Percentiles rank a stretch among this genome's conserved stretches.
Evolutionary conservation across 2,329 filamentous ascomycete genomes (phyloP).

Genomic region (Chaetomiaceae sp.): DNA sequence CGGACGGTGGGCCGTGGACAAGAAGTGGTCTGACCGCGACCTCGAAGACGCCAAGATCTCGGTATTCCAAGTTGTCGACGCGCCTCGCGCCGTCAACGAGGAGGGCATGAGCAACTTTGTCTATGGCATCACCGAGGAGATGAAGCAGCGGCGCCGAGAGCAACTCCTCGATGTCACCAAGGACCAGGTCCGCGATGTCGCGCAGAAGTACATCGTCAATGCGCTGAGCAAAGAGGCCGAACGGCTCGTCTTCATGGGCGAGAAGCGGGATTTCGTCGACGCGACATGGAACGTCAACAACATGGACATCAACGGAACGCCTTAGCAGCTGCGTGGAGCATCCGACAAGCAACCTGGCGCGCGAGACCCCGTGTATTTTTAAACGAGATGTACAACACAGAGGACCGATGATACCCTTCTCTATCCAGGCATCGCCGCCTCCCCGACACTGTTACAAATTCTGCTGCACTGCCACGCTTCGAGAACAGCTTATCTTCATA

Average conservation of each 20-base stretch:
- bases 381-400: conserved; percentile 29
- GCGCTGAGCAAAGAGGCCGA: conserved; percentile 53
- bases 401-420: conserved; percentile 33
- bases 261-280: conserved; percentile 74
- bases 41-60: conserved; percentile 94
- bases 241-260: conserved; percentile 69
- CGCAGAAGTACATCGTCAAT: conserved; percentile 74
- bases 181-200: conserved; percentile 72
- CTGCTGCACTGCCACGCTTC: conserved; percentile 1
- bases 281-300: conserved; percentile 68
- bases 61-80: conserved; percentile 87
- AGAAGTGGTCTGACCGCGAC: conserved; percentile 74
- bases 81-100: conserved; percentile 76
- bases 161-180: conserved; percentile 79
- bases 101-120: conserved; percentile 86
- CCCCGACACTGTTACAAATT: too few relatives aligned
- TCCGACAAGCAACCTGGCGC: not conserved
- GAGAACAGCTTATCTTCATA: not conserved
- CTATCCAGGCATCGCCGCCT: conserved; percentile 14
- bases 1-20: conserved; percentile 75
- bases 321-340: conserved; percentile 20
- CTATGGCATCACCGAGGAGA: conserved; percentile 76
- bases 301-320: conserved; percentile 55
- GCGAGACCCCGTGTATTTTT: conserved; percentile 19
- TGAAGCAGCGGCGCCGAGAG: conserved; percentile 80